Base-by-base conservation (phyloP, 2,329 filamentous ascomycete genomes). In the Dactylellina cionopaga region DNA sequence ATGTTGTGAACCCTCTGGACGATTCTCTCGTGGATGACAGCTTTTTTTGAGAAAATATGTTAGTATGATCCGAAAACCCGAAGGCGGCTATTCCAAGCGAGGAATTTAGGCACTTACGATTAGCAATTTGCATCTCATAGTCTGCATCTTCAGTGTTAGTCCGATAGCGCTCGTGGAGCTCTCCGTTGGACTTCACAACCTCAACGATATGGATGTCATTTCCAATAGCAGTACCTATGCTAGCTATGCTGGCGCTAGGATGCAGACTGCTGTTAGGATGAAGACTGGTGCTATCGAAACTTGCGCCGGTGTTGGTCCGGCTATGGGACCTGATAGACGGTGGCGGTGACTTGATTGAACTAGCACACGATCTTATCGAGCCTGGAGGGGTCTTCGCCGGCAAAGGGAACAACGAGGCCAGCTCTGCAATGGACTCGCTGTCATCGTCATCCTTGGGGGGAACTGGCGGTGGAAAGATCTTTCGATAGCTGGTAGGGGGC, bases 101-200 rank as follows among this genome's bases (percentile, higher is more conserved):
- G n/a, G n/a, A n/a, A n/a, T 11, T 17, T n/a, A 41, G 19, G 22
- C 29, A 72, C 68, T 41, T 55, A 72, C 68, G 44, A 22, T 27
- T 44, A 11, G 35, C 7, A 22, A 65, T 47, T 7, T 19, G 59
- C 3, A 39, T 37, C 22, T 25, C 41, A 33, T 51, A 52, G 7
- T 72, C 59, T 13, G 54, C 47, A 27, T 71, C 66, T 27, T 72
- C 41, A 11, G 47, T 39, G 11, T 60, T 37, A 5, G 49, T 43
- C 13, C 9, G 56, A 27, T 72, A 72, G 17, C 59, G 60, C 27
- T 72, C 68, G 27, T 72, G 68, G 22, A 72, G 59, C 31, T 72
- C 68, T 29, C 68, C 68, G 25, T 54, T 62, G 10, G 68, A 46
- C 31, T 58, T 72, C 35, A 72, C 37, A 52, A 72, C 43, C 31